Evolutionary conservation across 371 early-diverging fungal species (phyloP), one percentile per base, ranked within the genome.

Genomic region (Rhizomucor miehei): DNA sequence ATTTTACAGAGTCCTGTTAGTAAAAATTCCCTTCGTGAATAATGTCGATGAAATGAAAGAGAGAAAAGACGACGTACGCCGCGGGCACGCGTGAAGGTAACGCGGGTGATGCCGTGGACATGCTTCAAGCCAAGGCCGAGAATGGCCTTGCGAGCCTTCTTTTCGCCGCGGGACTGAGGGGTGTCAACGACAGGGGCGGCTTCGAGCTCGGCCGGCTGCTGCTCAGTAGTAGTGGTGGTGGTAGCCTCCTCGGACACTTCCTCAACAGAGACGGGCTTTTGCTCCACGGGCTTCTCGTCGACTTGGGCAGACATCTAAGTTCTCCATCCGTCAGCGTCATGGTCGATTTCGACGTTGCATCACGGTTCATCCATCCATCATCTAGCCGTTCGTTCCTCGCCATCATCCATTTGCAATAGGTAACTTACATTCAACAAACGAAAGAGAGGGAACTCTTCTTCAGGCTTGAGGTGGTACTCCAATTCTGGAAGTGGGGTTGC

Each of bases 121-220:
- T 80, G 86, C 83, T 90, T 88, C 62, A 97, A 84, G 57, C 97
- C 97, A 69, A 92, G 86, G 83, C 92, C 91, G 71, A 82, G 73
- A 68, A 98, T 79, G 52, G 93, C 94, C 88, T 97, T 96, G 74
- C 96, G 89, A 59, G 94, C 95, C 89, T 97, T 94, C 87, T 90
- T 91, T 79, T 96, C 97, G 58, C 86, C 84, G 62, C 89, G 90
- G 73, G 81, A 82, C 71, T 84, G 87, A 60, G 67, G 62, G 60
- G 75, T 80, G 55, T 72, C 74, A 59, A 63, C 66, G 40, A 52
- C 77, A 45, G 46, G 60, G 56, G 48, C 56, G 19, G 52, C 70
- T 44, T 67, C 62, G 25, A 51, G 45, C 43, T 62, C 61, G 38
- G 57, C 62, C 36, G 44, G 50, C 21, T 61, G 52, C 29, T 56